Evolutionary conservation across 306 rosid genomes (phyloP), one percentile per base, ranked within the genome.

Genomic region (Cyclanthera cordifolia): DNA sequence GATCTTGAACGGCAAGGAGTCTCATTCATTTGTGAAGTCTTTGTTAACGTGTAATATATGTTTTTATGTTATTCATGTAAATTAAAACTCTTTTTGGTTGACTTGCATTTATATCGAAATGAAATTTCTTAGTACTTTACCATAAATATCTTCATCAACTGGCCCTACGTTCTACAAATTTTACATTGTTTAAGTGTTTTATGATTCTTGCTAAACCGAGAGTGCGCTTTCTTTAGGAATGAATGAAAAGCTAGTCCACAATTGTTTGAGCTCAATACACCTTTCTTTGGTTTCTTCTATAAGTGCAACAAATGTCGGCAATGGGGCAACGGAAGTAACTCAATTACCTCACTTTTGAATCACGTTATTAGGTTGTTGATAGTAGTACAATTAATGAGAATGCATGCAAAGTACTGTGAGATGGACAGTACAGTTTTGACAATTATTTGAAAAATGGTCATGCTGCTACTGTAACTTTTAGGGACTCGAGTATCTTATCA

Each of bases 401-500:
- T 34, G 21, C 17, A 61, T 39, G 4, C 5, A 34, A 19, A 12
- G 69, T 61, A 10, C 30, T 37, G 10, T 32, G 12, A 61, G 47
- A 17, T 60, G 67, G 68, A 19, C 50, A 4, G 4, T 34, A 61
- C 1, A 4, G 30, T 20, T 39, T 5, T 37, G 41, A 66, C 32
- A 21, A 46, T 15, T 21, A 23, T 24, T 14, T 2, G 13, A 49
- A 50, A 46, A 68, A 54, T 48, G 73, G 54, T 92, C 79, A 92
- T 48, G 71, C 96, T 39, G 89, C 32, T 67, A 85, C 91, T 1
- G 95, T 87, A 79, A 79, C 91, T 70, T 87, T 87, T 72, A 84
- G 74, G n/a, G 90, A 83, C 78, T 86, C 94, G 6, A 93, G 67
- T 76, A 87, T 89, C 84, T 87, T 87, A 74, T 93, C 95, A 75